These are phyloP conservation scores for Kwoniella dejecticola DNA, from an alignment of 768 basidiomycete species.

Conservation along the genomic window DNA sequence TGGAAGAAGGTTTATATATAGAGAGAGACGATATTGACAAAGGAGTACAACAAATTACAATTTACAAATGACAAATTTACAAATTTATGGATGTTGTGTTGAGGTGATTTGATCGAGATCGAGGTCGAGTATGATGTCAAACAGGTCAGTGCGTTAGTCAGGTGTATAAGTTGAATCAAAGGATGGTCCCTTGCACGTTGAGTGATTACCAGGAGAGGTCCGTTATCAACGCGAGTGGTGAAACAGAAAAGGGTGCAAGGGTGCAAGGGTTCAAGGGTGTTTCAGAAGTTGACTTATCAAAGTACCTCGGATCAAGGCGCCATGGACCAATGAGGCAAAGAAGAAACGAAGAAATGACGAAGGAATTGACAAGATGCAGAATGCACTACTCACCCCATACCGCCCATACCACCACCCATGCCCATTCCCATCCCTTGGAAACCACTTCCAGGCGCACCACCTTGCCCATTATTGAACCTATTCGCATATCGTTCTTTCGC, in stretches of 20 bases:
- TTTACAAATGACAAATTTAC: too few relatives aligned
- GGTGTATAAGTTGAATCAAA: slow-evolving; percentile 10
- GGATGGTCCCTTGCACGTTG: slow-evolving; percentile 13
- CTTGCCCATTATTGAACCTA: slow-evolving; percentile 7
- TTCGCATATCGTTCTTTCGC: slow-evolving; percentile 32
- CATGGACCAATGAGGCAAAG: too few relatives aligned
- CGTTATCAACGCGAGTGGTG: not conserved
- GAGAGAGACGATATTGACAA: slow-evolving; percentile 6
- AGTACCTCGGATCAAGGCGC: too few relatives aligned
- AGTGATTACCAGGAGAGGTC: not conserved
- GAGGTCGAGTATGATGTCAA: slow-evolving; percentile 1
- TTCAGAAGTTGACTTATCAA: not conserved
- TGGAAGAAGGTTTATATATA: not conserved
- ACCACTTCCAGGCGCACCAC: slow-evolving; percentile 3
- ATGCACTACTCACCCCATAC: slow-evolving; percentile 5
- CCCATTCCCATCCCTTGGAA: slow-evolving; percentile 8
- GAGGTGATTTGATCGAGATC: not conserved
- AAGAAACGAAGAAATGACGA: too few relatives aligned
- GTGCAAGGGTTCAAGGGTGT: slow-evolving; percentile 4
- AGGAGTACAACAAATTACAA: not conserved
- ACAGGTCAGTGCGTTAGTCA: slow-evolving; percentile 8
- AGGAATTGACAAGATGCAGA: too few relatives aligned
- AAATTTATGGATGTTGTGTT: not conserved
- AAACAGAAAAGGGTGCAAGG: not conserved
- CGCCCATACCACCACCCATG: slow-evolving; percentile 22